Base-by-base conservation (phyloP, 345 rosid genomes). In the Erucastrum elatum region DNA sequence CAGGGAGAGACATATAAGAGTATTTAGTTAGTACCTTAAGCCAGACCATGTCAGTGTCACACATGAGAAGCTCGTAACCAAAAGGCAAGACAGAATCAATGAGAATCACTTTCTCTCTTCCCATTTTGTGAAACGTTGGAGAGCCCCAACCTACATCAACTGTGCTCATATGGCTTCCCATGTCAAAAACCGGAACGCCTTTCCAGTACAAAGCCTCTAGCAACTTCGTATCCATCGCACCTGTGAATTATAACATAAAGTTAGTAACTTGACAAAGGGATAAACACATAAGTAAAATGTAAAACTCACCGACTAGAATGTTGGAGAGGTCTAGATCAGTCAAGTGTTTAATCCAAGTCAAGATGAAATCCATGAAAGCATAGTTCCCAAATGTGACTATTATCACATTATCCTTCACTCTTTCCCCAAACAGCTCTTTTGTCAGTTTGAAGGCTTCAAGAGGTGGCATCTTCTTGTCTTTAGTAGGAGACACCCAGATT, bases 11-110 rank as follows among this genome's bases (percentile, higher is more conserved):
- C 2, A 21, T 27, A 25, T 10, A 71, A 76, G 56, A 49, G 27
- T 33, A 29, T 21, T 29, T 26, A 13, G 51, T 12, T 7, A 55
- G 64, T 68, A 95, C 99, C 98, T 95, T 95, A 74, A 95, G 81
- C 99, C 99, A 95, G 71, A 90, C 99, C 98, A 91, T 91, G 83
- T 95, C 99, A 21, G 99, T 91, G 75, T 95, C 99, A 37, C 99
- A 95, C 99, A 93, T 95, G 78, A 95, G 75, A 67, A 95, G 82
- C 83, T 95, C 99, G 71, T 67, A 86, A 62, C 99, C 99, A 77
- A 77, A 91, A 64, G 98, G 96, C 25, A 95, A 92, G 70, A 95
- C 83, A n/a, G 89, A 80, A 75, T 95, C 93, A 26, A 95, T 91
- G 70, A 95, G 88, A 78, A 93, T 74, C 35, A 92, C 98, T 86